phyloP scores from a whole-genome alignment of 2,329 filamentous ascomycete genomes.

The Talaromyces sp. region DNA sequence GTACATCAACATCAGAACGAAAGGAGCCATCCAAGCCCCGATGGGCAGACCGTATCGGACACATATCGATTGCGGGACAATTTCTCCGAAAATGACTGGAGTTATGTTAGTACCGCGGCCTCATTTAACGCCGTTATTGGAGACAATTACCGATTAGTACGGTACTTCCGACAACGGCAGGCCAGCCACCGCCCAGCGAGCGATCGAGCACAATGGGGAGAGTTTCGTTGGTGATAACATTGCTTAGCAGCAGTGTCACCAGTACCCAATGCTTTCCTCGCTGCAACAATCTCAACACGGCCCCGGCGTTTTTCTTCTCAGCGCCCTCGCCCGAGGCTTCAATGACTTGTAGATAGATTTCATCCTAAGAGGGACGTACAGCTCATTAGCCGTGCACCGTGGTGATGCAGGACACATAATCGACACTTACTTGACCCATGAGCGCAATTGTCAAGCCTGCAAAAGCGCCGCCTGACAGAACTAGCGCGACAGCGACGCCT shows the following conservation, averaged over 20 bases:
- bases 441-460: constrained; percentile 72
- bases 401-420: background rate
- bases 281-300: constrained; percentile 72
- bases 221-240: constrained; percentile 97
- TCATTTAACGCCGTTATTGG: background rate
- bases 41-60: constrained; percentile 94
- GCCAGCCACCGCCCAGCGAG: constrained; percentile 88
- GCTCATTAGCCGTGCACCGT: background rate
- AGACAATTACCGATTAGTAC: constrained; percentile 63
- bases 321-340: constrained; percentile 74
- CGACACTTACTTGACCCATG: constrained; percentile 54
- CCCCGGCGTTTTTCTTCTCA: constrained; percentile 80
- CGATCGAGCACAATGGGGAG: constrained; percentile 91
- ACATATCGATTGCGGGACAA: constrained; percentile 92
- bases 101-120: background rate
- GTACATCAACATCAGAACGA: constrained; percentile 87
- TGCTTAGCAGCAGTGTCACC: constrained; percentile 86
- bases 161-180: constrained; percentile 88
- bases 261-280: constrained; percentile 97
- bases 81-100: constrained; percentile 93
- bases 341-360: constrained; percentile 95
- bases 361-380: constrained; percentile 56
- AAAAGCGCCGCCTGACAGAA: constrained; percentile 85
- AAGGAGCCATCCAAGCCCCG: constrained; percentile 86
- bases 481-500: constrained; percentile 69